A percentile compares a stretch with the other conserved stretches of the same genome.
These are phyloP conservation scores for Geotrichum histeridarum DNA, from an alignment of 1,139 yeast species.

Conservation along the genomic window DNA sequence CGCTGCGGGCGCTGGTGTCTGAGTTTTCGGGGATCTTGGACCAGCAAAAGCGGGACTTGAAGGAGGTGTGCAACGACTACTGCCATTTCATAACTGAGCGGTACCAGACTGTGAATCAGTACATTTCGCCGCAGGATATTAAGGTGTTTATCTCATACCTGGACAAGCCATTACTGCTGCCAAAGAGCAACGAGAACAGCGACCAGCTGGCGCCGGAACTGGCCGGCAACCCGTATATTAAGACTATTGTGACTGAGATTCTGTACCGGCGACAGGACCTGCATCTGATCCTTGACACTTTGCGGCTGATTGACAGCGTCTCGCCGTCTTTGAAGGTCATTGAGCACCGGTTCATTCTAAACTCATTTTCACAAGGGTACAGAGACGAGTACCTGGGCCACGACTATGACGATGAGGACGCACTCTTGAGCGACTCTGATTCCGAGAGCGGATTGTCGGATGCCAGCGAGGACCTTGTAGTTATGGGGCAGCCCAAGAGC, in stretches of 20 bases:
- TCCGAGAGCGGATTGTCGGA: background rate
- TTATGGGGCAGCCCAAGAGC: background rate
- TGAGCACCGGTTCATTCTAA: constrained; percentile 11
- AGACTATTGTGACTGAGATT: constrained; percentile 13
- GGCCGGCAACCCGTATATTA: constrained; percentile 2
- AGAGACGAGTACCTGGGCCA: constrained; percentile 9
- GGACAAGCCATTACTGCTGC: constrained; percentile 10
- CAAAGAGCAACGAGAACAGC: background rate
- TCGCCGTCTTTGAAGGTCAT: constrained; percentile 11
- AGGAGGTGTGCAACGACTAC: constrained; percentile 11
- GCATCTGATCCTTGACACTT: constrained; percentile 11
- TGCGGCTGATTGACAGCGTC: constrained; percentile 13
- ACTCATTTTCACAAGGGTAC: constrained; percentile 2
- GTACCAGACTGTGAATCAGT: constrained; percentile 11
- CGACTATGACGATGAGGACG: background rate
- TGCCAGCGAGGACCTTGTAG: constrained; percentile 2
- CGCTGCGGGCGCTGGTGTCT: background rate
- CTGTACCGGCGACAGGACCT: constrained; percentile 15
- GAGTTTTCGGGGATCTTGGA: background rate
- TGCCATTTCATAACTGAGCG: constrained; percentile 14
- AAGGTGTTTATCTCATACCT: constrained; percentile 4
- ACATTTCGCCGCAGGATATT: constrained; percentile 11
- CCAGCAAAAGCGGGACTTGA: constrained; percentile 8
- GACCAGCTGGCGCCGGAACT: constrained; percentile 1
- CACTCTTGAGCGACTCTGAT: background rate